Percentiles rank a stretch among this genome's conserved stretches.
Conservation (phyloP, 805 yeast genomes). For the Jamesozyma jinghongensis region DNA sequence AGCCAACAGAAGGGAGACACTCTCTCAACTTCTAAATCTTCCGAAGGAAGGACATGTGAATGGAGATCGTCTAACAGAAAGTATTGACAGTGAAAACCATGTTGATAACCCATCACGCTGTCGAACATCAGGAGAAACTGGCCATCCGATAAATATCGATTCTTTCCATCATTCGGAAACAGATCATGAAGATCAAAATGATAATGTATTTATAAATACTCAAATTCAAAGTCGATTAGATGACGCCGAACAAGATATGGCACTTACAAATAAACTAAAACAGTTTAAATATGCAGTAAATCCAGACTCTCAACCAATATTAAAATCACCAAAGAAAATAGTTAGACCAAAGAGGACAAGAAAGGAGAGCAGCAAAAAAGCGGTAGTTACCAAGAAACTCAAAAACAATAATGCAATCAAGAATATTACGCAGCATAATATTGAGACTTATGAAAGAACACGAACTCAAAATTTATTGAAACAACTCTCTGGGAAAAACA, state of each 20-base stretch:
- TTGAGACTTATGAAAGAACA: conserved; percentile 6
- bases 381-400: not conserved
- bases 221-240: conserved; percentile 28
- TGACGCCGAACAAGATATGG: conserved; percentile 17
- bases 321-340: not conserved
- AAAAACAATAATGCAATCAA: conserved; percentile 1
- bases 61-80: too few relatives aligned
- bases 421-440: conserved; percentile 9
- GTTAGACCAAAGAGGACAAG: not conserved
- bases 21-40: too few relatives aligned
- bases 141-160: too few relatives aligned
- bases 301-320: not conserved
- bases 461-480: conserved; percentile 15
- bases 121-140: too few relatives aligned
- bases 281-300: conserved; percentile 15
- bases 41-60: too few relatives aligned
- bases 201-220: conserved; percentile 21
- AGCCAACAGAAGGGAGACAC: too few relatives aligned
- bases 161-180: too few relatives aligned
- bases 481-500: conserved; percentile 27
- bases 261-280: conserved; percentile 10
- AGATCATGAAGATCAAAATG: not conserved
- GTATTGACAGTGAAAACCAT: too few relatives aligned
- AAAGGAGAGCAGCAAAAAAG: not conserved
- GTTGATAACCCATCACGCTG: too few relatives aligned